phyloP scores from a whole-genome alignment of 345 rosid species.

The Salix udensis region DNA sequence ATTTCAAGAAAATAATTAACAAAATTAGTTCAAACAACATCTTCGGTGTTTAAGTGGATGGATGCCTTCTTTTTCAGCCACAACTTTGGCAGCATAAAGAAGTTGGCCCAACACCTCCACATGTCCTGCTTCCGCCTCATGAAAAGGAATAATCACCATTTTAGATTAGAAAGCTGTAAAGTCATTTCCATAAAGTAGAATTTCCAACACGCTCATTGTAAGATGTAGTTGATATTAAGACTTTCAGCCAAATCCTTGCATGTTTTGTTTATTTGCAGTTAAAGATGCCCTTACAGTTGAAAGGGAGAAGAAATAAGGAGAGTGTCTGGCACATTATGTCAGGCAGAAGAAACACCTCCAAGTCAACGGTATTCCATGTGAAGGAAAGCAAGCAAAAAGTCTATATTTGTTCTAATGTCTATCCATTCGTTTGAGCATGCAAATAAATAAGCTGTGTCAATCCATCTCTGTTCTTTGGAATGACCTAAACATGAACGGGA shows the following conservation, averaged over 20 bases:
- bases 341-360: no score
- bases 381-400: background rate
- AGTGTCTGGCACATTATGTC: no score
- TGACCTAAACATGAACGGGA: no score
- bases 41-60: slow-evolving; percentile 8
- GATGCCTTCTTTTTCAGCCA: slow-evolving; percentile 61
- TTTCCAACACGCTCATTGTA: no score
- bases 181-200: background rate
- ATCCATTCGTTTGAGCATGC: no score
- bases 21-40: no score
- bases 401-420: no score
- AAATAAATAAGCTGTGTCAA: no score
- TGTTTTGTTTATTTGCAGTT: no score
- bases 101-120: slow-evolving; percentile 70
- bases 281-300: background rate
- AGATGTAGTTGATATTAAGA: background rate
- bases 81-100: slow-evolving; percentile 39
- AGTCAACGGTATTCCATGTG: background rate
- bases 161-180: background rate
- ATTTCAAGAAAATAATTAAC: no score
- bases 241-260: no score
- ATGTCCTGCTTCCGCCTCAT: slow-evolving; percentile 75
- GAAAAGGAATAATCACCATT: background rate
- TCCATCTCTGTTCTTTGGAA: no score
- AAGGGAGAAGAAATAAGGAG: slow-evolving; percentile 31